Evolutionary conservation across 2,329 filamentous ascomycete genomes (phyloP), one percentile per base, ranked within the genome.

Genomic region (Fusarium kyushuense): DNA sequence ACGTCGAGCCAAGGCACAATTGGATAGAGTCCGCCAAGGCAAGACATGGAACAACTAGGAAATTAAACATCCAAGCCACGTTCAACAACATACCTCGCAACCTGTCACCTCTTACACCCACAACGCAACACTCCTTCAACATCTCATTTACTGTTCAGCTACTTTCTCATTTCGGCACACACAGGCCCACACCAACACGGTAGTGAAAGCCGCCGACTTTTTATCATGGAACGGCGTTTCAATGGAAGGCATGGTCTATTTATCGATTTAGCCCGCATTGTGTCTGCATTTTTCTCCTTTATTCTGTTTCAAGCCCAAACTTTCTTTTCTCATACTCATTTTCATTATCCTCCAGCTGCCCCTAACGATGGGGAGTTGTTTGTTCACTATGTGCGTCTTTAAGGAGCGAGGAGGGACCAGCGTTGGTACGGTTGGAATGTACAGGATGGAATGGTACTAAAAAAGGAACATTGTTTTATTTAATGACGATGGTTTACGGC

Each of bases 1-100:
- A 74, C 86, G 92, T 49, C 86, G 90, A 48, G 83, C 85, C 38
- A 84, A 83, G 71, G 81, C 81, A 11, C 83, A 84, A 62, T 78
- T 80, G 49, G 83, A 84, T 59, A 73, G 72, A 43, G 64, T 73
- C 60, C 61, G 76, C 29, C 70, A 73, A 58, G 71, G 71, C 63
- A 72, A 74, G 70, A 72, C 75, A 29, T 75, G 76, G 56, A 75
- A 79, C 57, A 63, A 63, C 36, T 36, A 38, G 49, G 33, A 29
- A 56, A 43, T 70, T 63, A 65, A 23, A 59, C 46, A 21, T 46
- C 30, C 36, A 42, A 41, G 25, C 25, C 46, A 29, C 23, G 41
- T 14, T 9, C 25, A 42, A 23, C 54, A 35, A 52, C 42, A 57
- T 51, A 43, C 29, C 42, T 48, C n/a, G 41, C 29, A 23, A 62